Base-by-base conservation (phyloP, 164 flowering plant species). In the Stephania yunnanensis region DNA sequence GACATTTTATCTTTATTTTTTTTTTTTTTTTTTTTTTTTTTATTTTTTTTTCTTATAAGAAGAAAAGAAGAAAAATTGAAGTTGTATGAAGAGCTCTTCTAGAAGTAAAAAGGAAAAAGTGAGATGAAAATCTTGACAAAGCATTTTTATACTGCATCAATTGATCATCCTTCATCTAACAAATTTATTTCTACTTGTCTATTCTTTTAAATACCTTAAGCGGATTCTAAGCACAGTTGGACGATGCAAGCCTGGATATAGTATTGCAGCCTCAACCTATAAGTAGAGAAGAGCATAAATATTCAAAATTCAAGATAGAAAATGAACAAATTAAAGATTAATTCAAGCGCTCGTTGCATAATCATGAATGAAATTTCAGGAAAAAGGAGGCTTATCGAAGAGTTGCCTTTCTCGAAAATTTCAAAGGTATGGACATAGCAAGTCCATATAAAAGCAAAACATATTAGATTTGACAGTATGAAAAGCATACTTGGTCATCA, bases 191-290 rank as follows among this genome's bases (percentile, higher is more conserved):
- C 13, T 1, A 48, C 13, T 48, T 12, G 13, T 1, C 53, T 3
- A 48, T 48, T 48, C 53, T 48, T 8, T 48, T 8, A 48, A 48
- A 48, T 12, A 71, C 99, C 99, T 94, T 79, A 92, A 80, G 69
- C 94, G 97, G 79, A 92, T 88, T 77, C 97, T 90, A 81, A 86
- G 79, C 61, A 94, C 95, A 76, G 99, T 96, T 63, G 93, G 98
- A 67, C 97, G 98, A 67, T 95, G 91, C 89, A 86, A 42, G 30
- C 98, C 98, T 48, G 99, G 97, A 83, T 95, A 95, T 71, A 95
- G 71, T 68, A 92, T 79, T 77, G 99, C 98, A 80, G 95, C 97
- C 81, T 92, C 97, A 84, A 93, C 86, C 99, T 95, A 89, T 67
- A 83, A 83, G 75, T 63, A 48, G 44, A 77, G n/a, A 7, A 15